Evolutionary conservation across 768 basidiomycete species (phyloP).

Genomic region (Neoboletus magnificus): DNA sequence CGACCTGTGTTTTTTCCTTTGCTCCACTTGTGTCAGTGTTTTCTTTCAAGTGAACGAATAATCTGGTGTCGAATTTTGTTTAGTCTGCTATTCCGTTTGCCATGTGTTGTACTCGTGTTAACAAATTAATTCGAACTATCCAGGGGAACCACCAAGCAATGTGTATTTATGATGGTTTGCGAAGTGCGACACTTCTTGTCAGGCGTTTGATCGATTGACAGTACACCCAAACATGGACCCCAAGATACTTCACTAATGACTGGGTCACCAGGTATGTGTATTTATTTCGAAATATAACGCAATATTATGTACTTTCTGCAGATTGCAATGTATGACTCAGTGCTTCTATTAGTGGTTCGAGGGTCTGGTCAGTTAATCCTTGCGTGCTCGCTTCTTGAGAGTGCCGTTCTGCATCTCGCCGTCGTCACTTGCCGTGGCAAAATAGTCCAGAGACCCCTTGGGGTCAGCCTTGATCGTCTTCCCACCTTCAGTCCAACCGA

Average conservation of each 20-base stretch:
- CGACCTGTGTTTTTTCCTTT: not conserved
- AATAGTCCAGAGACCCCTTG: constrained; percentile 71
- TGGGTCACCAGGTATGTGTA: too few species aligned
- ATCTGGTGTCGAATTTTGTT: not conserved
- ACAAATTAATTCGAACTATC: not conserved
- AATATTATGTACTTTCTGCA: not conserved
- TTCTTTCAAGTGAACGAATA: not conserved
- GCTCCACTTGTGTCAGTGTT: not conserved
- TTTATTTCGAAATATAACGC: not conserved
- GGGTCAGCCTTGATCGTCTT: constrained; percentile 85
- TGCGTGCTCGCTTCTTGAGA: constrained; percentile 58
- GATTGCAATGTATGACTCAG: not conserved
- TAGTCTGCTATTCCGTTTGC: not conserved
- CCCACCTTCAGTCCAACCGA: constrained; percentile 80
- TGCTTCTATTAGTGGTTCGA: not conserved
- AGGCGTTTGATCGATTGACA: not conserved
- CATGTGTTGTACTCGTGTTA: not conserved
- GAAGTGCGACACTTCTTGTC: not conserved
- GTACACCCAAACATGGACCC: not conserved
- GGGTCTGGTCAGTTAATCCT: constrained; percentile 34
- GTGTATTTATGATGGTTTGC: not conserved
- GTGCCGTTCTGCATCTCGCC: constrained; percentile 36
- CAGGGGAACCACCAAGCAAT: not conserved
- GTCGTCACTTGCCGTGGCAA: constrained; percentile 35
- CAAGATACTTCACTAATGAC: not conserved